Conservation (phyloP, 2,329 filamentous ascomycete genomes). For the Aureobasidium sp. region DNA sequence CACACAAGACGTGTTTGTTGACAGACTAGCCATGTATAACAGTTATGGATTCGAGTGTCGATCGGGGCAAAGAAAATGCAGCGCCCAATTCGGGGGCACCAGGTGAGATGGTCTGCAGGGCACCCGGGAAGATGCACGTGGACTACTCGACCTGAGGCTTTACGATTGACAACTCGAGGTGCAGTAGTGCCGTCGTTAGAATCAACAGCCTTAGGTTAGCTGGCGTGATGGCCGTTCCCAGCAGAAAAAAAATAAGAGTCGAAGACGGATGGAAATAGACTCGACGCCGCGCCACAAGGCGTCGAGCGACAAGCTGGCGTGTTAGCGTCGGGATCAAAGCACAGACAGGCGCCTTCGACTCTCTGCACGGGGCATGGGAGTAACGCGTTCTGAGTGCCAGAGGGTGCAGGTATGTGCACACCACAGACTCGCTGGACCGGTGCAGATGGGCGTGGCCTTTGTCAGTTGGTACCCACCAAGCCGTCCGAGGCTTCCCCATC, state of each 20-base stretch:
- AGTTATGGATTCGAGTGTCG: neutral
- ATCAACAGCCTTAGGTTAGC: conserved; percentile 4
- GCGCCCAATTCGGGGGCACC: neutral
- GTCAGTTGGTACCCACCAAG: conserved; percentile 13
- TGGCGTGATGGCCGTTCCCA: conserved; percentile 13
- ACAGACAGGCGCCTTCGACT: conserved; percentile 6
- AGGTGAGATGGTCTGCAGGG: neutral
- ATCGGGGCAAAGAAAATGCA: neutral
- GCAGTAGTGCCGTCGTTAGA: conserved; percentile 7
- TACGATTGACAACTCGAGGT: conserved; percentile 7
- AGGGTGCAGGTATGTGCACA: conserved; percentile 6
- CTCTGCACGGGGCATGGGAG: conserved; percentile 7
- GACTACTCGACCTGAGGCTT: neutral
- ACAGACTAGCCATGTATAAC: conserved; percentile 7
- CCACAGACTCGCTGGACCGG: conserved; percentile 4
- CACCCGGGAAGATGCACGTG: neutral
- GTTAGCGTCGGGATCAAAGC: conserved; percentile 12
- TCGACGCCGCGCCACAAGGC: conserved; percentile 8
- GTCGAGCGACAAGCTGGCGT: conserved; percentile 12
- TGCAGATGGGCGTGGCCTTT: conserved; percentile 7
- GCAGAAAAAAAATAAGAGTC: conserved; percentile 10
- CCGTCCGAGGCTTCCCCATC: conserved; percentile 13
- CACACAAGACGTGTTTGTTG: conserved; percentile 8
- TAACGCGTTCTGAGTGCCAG: conserved; percentile 5
- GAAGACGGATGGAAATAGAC: conserved; percentile 10